Conservation (phyloP, 805 yeast species). For the Grigorovia jiainica region DNA sequence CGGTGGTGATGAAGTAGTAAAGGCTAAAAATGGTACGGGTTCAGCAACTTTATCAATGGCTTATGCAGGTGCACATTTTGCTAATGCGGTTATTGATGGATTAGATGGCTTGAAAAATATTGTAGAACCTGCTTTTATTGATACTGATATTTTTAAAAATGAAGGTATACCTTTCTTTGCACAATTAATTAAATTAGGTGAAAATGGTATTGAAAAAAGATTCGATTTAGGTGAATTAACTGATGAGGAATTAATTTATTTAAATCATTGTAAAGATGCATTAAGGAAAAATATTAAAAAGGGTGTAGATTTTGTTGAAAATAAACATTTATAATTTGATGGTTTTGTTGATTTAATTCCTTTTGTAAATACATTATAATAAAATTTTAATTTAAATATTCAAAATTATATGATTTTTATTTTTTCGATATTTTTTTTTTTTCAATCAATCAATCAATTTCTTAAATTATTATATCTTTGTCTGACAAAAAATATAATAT, state of each 20-base stretch:
- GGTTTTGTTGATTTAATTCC: too few species aligned
- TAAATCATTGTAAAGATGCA: conserved; percentile 78
- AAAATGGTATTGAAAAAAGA: conserved; percentile 75
- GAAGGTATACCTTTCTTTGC: conserved; percentile 98
- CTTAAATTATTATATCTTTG: too few species aligned
- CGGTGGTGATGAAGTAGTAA: conserved; percentile 93
- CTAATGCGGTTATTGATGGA: conserved; percentile 56
- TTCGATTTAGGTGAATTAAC: conserved; percentile 69
- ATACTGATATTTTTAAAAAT: conserved; percentile 67
- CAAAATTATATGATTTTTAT: background rate
- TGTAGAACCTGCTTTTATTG: conserved; percentile 63
- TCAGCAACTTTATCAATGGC: conserved; percentile 93
- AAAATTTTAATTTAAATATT: background rate
- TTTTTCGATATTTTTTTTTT: background rate
- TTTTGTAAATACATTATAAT: background rate
- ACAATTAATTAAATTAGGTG: conserved; percentile 87
- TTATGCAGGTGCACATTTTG: conserved; percentile 76
- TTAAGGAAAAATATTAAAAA: conserved; percentile 83
- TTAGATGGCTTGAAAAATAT: conserved; percentile 54
- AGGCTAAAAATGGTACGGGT: conserved; percentile 91
- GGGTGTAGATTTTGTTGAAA: conserved; percentile 74
- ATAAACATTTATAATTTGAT: conserved; percentile 6
- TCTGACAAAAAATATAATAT: too few species aligned
- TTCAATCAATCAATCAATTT: too few species aligned
- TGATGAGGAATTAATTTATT: conserved; percentile 74